Conservation (phyloP, 2,329 filamentous ascomycete genomes). For the Colletotrichum falcatum region DNA sequence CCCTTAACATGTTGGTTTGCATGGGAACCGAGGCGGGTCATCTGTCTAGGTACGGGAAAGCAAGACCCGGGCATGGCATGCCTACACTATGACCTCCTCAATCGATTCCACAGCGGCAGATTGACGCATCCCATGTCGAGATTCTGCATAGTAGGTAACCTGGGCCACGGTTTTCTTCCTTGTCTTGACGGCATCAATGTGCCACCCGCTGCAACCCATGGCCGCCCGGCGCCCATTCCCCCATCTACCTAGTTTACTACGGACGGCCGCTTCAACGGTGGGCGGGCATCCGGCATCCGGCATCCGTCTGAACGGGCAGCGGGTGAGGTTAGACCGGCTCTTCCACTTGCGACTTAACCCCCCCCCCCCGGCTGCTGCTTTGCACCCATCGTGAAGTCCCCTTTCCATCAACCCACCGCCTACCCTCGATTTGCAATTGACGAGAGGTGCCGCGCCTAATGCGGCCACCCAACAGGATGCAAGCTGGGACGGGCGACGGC, state of each 20-base stretch:
- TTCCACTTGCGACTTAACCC: constrained; percentile 15
- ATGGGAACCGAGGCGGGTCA: constrained; percentile 10
- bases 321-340: constrained; percentile 2
- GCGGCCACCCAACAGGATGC: no score
- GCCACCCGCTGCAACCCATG: constrained; percentile 27
- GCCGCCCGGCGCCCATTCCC: constrained; percentile 2
- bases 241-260: background rate
- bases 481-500: background rate
- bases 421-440: background rate
- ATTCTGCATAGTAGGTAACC: constrained; percentile 26
- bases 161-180: constrained; percentile 1
- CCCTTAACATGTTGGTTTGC: constrained; percentile 1
- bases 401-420: background rate
- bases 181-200: constrained; percentile 11
- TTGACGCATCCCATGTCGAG: constrained; percentile 27
- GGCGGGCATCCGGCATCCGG: background rate
- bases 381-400: background rate
- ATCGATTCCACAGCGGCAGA: constrained; percentile 23
- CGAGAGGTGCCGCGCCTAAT: constrained; percentile 9
- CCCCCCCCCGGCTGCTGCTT: constrained; percentile 30
- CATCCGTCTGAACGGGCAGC: background rate
- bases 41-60: constrained; percentile 4
- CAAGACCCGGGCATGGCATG: constrained; percentile 10
- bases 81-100: background rate
- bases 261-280: constrained; percentile 6